phyloP scores from a whole-genome alignment of 1,284 basidiomycete species.

The Fomitopsis pinicola region DNA sequence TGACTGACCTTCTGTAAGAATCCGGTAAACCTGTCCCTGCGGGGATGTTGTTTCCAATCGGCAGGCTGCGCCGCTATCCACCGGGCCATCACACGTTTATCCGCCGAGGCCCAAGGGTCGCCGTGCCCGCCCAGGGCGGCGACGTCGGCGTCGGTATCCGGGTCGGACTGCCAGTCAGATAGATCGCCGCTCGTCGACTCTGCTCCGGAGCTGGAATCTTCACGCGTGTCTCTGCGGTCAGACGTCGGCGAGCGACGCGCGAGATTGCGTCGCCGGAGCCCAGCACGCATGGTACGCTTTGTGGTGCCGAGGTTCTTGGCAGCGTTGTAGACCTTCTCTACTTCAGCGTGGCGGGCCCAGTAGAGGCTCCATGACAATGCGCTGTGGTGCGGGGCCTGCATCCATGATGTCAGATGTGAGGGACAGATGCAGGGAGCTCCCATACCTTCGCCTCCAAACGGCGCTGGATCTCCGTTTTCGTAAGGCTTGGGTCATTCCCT shows the following conservation, averaged over 20 bases:
- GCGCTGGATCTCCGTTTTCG: slow-evolving; percentile 44
- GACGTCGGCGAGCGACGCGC: neutral
- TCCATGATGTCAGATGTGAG: neutral
- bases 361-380: neutral
- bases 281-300: neutral
- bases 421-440: neutral
- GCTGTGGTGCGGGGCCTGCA: slow-evolving; percentile 5
- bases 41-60: slow-evolving; percentile 39
- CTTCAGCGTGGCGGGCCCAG: neutral
- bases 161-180: slow-evolving; percentile 4
- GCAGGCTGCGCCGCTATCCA: slow-evolving; percentile 43
- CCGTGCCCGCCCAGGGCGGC: slow-evolving; percentile 50
- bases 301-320: neutral
- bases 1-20: slow-evolving; percentile 44
- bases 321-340: slow-evolving; percentile 1
- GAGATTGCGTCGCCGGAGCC: neutral
- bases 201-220: neutral
- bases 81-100: slow-evolving; percentile 51
- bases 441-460: slow-evolving; percentile 50
- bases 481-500: slow-evolving; percentile 45
- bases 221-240: neutral
- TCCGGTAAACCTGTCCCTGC: slow-evolving; percentile 46
- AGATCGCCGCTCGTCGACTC: slow-evolving; percentile 11
- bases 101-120: slow-evolving; percentile 47
- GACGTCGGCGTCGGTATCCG: slow-evolving; percentile 37